phyloP scores from a whole-genome alignment of 2,329 filamentous ascomycete genomes.

The Penicillium sp. region DNA sequence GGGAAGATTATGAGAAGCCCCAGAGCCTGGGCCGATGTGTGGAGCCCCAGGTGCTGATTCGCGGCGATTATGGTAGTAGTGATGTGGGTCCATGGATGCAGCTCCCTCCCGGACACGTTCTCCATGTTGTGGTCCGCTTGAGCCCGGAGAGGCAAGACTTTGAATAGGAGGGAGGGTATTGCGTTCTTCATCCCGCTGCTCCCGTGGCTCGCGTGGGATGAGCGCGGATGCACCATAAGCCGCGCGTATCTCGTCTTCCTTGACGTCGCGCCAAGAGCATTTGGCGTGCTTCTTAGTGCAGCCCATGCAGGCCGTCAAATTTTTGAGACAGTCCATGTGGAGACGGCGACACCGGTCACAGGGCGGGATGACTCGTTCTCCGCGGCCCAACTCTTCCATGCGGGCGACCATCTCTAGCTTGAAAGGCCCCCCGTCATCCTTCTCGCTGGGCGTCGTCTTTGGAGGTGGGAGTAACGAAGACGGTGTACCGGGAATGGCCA shows the following conservation, averaged over 20 bases:
- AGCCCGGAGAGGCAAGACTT: background rate
- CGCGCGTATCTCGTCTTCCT: constrained; percentile 62
- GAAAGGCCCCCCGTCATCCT: constrained; percentile 58
- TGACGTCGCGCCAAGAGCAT: constrained; percentile 80
- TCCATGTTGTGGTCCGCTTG: constrained; percentile 3
- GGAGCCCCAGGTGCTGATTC: constrained; percentile 25
- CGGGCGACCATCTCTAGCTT: constrained; percentile 67
- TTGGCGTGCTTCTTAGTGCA: constrained; percentile 90
- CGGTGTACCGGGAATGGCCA: constrained; percentile 56
- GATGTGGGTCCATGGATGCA: constrained; percentile 2
- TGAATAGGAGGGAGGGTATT: background rate
- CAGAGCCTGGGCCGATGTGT: constrained; percentile 21
- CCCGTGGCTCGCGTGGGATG: background rate
- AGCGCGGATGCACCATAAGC: constrained; percentile 11
- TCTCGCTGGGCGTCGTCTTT: constrained; percentile 47
- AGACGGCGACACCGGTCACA: constrained; percentile 80
- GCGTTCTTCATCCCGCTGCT: constrained; percentile 1
- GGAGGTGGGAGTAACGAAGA: constrained; percentile 51
- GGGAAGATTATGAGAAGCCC: constrained; percentile 19
- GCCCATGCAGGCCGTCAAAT: constrained; percentile 79
- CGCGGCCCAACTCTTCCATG: constrained; percentile 72
- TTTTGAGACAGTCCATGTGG: constrained; percentile 78
- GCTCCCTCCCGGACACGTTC: constrained; percentile 10
- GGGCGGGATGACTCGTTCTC: constrained; percentile 73
- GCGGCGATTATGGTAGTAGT: constrained; percentile 16